These are phyloP conservation scores for Misopates orontium DNA, from an alignment of 257 asterid species.

Conservation along the genomic window DNA sequence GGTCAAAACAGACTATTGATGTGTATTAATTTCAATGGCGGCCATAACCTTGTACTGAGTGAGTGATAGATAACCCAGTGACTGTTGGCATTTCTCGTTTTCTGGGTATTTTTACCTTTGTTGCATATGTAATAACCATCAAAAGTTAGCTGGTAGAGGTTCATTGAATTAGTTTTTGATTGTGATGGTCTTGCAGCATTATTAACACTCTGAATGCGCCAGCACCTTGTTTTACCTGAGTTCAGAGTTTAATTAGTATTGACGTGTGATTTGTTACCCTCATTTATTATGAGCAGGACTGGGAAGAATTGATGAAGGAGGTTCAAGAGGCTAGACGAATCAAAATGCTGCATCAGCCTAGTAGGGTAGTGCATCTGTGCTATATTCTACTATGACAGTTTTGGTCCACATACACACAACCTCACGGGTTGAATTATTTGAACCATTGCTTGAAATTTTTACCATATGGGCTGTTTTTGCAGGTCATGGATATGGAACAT, in stretches of 20 bases:
- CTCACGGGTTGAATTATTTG: conserved; percentile 11
- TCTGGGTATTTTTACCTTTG: neutral
- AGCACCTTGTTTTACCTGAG: too few species aligned
- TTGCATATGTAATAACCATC: conserved; percentile 7
- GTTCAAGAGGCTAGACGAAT: conserved; percentile 93
- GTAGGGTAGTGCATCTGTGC: conserved; percentile 55
- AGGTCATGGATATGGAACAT: conserved; percentile 98
- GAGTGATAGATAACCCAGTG: neutral
- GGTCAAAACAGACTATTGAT: neutral
- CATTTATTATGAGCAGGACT: conserved; percentile 44
- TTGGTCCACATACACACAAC: conserved; percentile 3
- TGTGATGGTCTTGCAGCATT: neutral
- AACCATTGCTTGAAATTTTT: neutral
- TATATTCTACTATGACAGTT: neutral
- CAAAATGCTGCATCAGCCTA: conserved; percentile 93
- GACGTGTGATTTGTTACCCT: neutral
- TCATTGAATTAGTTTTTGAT: neutral
- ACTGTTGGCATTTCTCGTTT: neutral
- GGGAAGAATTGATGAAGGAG: conserved; percentile 90
- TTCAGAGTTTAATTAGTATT: too few species aligned
- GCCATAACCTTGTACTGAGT: neutral
- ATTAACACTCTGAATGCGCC: too few species aligned
- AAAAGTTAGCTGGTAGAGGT: neutral
- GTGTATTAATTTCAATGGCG: neutral
- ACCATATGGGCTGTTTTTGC: conserved; percentile 25